phyloP scores from a whole-genome alignment of 1,284 basidiomycete species.

The Cryptococcus maquisensis region DNA sequence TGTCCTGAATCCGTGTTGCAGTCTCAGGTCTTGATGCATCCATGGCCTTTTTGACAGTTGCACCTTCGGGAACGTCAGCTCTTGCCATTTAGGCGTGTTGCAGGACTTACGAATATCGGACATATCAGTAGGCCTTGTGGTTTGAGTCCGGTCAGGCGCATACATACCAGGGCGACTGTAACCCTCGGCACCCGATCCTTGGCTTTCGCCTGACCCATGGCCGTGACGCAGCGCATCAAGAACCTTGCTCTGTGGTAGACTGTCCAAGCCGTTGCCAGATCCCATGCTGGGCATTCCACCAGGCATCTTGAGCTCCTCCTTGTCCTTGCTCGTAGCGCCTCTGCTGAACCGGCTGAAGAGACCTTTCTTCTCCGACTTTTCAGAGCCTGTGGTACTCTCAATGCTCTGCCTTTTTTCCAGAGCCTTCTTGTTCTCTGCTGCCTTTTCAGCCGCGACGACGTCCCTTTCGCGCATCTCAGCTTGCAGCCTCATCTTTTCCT shows the following conservation, averaged over 20 bases:
- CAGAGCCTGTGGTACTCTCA: not conserved
- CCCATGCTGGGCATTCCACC: not conserved
- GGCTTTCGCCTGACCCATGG: not conserved
- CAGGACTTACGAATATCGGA: slow-evolving; percentile 22
- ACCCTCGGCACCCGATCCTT: not conserved
- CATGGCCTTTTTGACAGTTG: slow-evolving; percentile 62
- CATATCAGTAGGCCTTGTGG: slow-evolving; percentile 24
- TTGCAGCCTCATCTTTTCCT: slow-evolving; percentile 62
- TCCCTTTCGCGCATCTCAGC: slow-evolving; percentile 18
- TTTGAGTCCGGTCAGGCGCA: not conserved
- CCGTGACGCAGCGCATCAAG: not conserved
- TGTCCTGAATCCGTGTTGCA: slow-evolving; percentile 57
- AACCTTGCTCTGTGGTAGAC: not conserved
- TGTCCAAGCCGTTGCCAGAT: no score
- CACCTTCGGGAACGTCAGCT: slow-evolving; percentile 6
- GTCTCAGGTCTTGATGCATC: slow-evolving; percentile 66
- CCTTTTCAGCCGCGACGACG: not conserved
- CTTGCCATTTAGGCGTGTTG: not conserved
- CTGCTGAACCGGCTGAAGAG: not conserved
- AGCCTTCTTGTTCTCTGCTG: not conserved
- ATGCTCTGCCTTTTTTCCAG: not conserved
- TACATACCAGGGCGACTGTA: not conserved
- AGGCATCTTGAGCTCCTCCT: not conserved
- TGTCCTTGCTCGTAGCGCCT: not conserved
- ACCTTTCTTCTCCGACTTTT: not conserved